Conservation (phyloP, 129 eudicot species). For the Logfia minima region DNA sequence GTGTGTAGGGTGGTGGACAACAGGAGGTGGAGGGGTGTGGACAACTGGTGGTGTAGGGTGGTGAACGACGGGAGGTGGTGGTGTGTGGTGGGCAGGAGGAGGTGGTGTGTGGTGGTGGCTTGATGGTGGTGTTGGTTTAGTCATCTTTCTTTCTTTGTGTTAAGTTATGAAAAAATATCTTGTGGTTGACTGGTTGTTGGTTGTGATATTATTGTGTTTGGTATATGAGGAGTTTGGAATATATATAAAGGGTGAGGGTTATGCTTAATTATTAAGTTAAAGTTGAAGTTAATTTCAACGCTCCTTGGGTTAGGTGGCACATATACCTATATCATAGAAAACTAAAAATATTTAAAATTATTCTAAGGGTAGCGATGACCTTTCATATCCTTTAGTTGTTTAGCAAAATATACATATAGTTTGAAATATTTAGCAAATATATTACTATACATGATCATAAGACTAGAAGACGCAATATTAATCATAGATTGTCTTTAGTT, state of each 20-base stretch:
- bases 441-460: no score
- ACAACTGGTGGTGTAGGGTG: constrained; percentile 31
- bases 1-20: constrained; percentile 29
- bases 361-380: no score
- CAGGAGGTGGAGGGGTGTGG: constrained; percentile 30
- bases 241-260: background rate
- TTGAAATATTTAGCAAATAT: no score
- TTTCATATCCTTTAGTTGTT: no score
- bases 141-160: constrained; percentile 19
- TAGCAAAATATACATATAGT: no score
- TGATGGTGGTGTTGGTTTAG: constrained; percentile 33
- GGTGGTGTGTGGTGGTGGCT: constrained; percentile 19
- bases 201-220: background rate
- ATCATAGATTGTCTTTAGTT: no score
- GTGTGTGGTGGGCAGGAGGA: constrained; percentile 22
- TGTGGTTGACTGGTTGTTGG: background rate
- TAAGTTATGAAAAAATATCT: background rate
- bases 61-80: constrained; percentile 32
- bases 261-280: constrained; percentile 14
- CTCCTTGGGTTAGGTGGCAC: constrained; percentile 26
- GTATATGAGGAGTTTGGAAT: background rate
- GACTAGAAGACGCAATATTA: no score
- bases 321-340: constrained; percentile 4
- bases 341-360: background rate
- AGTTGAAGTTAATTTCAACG: background rate